Percentiles rank a stretch among this genome's conserved stretches.
Conservation (phyloP, 345 rosid species). For the Hibiscus tridactylites region DNA sequence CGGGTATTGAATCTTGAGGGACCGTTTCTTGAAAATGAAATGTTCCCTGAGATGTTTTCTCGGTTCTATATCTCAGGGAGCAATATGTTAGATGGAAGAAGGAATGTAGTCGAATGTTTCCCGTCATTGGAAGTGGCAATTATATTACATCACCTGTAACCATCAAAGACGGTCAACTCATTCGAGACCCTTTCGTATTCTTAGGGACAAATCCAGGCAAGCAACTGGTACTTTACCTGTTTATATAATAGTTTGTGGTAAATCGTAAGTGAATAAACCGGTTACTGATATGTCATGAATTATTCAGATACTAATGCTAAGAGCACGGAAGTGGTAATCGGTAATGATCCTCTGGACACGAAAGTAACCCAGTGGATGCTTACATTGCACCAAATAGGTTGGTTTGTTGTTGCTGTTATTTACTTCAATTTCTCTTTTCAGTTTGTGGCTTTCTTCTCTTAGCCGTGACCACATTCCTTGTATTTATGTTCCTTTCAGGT, state of each 20-base stretch:
- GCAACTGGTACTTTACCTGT: conserved; percentile 16
- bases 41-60: conserved; percentile 8
- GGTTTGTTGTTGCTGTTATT: conserved; percentile 15
- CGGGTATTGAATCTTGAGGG: neutral
- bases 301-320: conserved; percentile 26
- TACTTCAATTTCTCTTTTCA: neutral
- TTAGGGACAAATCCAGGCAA: conserved; percentile 53
- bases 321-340: conserved; percentile 37
- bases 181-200: conserved; percentile 66
- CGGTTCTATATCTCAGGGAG: conserved; percentile 30
- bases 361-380: conserved; percentile 86
- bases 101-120: conserved; percentile 65
- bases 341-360: conserved; percentile 54
- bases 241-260: conserved; percentile 2
- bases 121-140: conserved; percentile 85
- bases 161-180: conserved; percentile 73
- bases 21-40: neutral
- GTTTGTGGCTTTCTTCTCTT: neutral
- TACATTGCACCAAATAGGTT: conserved; percentile 92
- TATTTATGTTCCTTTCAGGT: conserved; percentile 33
- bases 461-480: neutral
- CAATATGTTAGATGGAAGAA: conserved; percentile 79
- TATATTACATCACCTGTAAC: conserved; percentile 82
- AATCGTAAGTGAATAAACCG: neutral
- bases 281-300: conserved; percentile 4